Evolutionary conservation across 2,329 filamentous ascomycete species (phyloP), one percentile per base, ranked within the genome.

Genomic region (Coleophoma crateriformis): DNA sequence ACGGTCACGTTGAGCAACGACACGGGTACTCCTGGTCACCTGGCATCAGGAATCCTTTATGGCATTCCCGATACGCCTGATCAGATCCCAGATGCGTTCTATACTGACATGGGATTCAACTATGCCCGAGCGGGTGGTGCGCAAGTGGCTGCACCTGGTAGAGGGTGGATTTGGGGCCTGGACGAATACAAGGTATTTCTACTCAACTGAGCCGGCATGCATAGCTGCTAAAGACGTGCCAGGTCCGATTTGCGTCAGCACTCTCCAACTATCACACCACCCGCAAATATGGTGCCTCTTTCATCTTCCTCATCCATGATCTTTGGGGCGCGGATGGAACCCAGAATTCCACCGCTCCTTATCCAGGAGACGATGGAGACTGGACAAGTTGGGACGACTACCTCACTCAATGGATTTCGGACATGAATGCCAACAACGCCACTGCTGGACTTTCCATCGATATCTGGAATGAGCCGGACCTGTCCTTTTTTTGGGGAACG

Each of bases 391-490:
- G 66, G 54, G 73, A 78, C 46, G 50, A 54, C 0, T 78, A 74
- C 48, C 52, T 76, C 1, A 61, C 65, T 0, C 65, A 66, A 19
- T 58, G 72, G 3, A 60, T 72, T 20, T 57, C 58, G 1, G 71
- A 67, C 46, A 61, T 72, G 11, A 67, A 64, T 20, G 61, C 58
- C 2, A 72, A 72, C 51, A 55, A 62, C 33, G 68, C 66, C 59
- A 62, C 58, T 17, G 61, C 61, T 0, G 68, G 65, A 0, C 54
- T 79, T 0, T 64, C 73, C 0, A 61, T 73, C 10, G 77, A 79
- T 44, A 69, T 77, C 22, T 79, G 76, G 75, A 78, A 79, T 48
- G 76, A 79, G 56, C 73, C 76, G 0, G 75, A 78, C 48, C 13
- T 58, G 27, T 43, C 55, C 14, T 42, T 7, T 4, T 58, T 55